Evolutionary conservation across 2,329 filamentous ascomycete genomes (phyloP).

Genomic region (Aspergillus novoparasiticus): DNA sequence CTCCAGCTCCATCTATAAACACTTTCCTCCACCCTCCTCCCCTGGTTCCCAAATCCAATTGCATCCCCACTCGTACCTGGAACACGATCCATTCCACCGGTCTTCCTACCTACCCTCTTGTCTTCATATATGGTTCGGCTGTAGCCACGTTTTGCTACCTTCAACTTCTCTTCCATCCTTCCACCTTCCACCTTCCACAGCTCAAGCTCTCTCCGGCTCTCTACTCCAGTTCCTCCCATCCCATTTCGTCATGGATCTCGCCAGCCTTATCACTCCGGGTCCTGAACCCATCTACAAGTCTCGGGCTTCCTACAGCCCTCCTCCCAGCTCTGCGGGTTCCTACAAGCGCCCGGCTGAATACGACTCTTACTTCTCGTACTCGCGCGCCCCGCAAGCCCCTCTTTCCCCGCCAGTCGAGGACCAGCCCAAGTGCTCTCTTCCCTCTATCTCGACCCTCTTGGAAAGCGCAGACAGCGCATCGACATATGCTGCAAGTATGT

Average conservation of each 20-base stretch:
- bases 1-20: constrained; percentile 25
- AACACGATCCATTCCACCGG: constrained; percentile 5
- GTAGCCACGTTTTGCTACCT: constrained; percentile 5
- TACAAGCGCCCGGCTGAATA: constrained; percentile 26
- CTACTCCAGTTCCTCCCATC: constrained; percentile 13
- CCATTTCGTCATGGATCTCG: constrained; percentile 36
- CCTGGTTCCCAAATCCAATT: constrained; percentile 13
- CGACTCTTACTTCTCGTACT: constrained; percentile 31
- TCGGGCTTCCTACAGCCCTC: constrained; percentile 19
- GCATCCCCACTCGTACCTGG: constrained; percentile 16
- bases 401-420: constrained; percentile 46
- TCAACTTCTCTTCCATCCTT: constrained; percentile 1
- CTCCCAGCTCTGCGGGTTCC: constrained; percentile 16
- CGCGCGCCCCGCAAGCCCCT: constrained; percentile 35
- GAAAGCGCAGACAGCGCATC: constrained; percentile 75
- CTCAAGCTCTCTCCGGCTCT: constrained; percentile 5
- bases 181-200: constrained; percentile 9
- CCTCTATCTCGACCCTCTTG: constrained; percentile 89
- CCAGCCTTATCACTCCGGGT: constrained; percentile 34
- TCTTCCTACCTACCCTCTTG: background rate
- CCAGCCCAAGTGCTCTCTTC: constrained; percentile 80
- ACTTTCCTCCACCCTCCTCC: constrained; percentile 14
- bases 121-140: constrained; percentile 14
- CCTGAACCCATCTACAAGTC: constrained; percentile 22
- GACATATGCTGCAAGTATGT: constrained; percentile 36